Evolutionary conservation across 1,284 basidiomycete genomes (phyloP), one percentile per base, ranked within the genome.

Genomic region (Ceratobasidium sp.): DNA sequence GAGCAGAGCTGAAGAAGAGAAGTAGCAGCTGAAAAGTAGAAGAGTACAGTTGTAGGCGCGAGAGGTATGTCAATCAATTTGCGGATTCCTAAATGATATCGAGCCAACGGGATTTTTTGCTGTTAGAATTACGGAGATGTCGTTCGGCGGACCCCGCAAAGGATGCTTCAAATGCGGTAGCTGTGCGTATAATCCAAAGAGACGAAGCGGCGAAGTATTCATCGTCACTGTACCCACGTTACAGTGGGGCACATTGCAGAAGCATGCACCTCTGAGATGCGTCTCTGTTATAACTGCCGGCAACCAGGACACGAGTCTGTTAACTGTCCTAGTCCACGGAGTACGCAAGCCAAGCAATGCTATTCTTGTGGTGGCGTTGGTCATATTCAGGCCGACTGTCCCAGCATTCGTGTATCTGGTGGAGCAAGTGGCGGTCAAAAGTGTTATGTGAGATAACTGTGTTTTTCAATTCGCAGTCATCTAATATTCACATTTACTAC

Each of bases 261-360:
- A 87, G 93, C 92, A 83, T 97, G 95, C 85, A 90, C 94, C 75
- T 94, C 93, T 80, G 92, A 93, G 82, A 91, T 93, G 84, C 91
- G 94, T 81, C 90, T 97, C 79, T 97, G 95, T 87, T 97, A 96
- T 87, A 97, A 96, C 85, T 97, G 95, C 85, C 91, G 93, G 81
- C 92, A 94, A 84, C 93, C 94, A 17, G 95, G 95, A 38, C 96
- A 97, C 83, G 95, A 97, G 86, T 95, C 93, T 52, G 92, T 92
- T 79, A 91, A 92, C 78, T 97, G 96, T 85, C 93, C 95, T 62
- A 79, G 91, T 82, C 95, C 95, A 68, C 91, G 94, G 80, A 93
- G 91, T 28, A 89, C 89, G 64, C 89, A 90, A 78, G 90, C 91
- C 75, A 95, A 94, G 86, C 93, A 94, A 84, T 93, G 93, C 84